Evolutionary conservation across 2,329 filamentous ascomycete species (phyloP), one percentile per base, ranked within the genome.

Genomic region (Venturiaceae sp.): DNA sequence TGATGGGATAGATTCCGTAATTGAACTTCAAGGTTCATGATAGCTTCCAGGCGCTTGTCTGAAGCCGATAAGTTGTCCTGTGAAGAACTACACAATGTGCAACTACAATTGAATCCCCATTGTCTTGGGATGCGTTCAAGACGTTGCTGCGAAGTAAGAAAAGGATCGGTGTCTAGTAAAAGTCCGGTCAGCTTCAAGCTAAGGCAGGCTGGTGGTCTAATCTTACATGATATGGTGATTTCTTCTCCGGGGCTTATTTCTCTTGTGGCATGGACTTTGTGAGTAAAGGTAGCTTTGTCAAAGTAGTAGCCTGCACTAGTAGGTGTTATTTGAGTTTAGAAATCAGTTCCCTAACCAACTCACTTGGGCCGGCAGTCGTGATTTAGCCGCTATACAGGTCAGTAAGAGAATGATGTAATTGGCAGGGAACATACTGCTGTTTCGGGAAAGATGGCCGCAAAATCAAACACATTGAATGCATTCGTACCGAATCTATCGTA

Each of bases 301-400:
- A 73, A 71, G 50, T 71, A 70, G 62, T 72, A 74, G n/a, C 66
- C 68, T 37, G 66, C 69, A 62, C 52, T 53, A 13, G 6, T 23
- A 8, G 14, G 21, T n/a, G 8, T 53, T 37, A 53, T 14, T 37
- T 13, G 36, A 11, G n/a, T 39, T 39, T n/a, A 11, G 11, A 11
- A 11, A 11, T n/a, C 36, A 39, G 36, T n/a, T 39, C 11, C 11
- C 11, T 39, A 11, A 7, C 11, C n/a, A 21, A 53, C 52, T 28
- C 66, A 70, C 62, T 74, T 75, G 26, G 73, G 74, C 19, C 67
- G 67, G 59, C 74, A 75, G 58, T 72, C 73, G 61, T 76, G 74
- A 58, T 76, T 76, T 56, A 76, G 64, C 2, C 72, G 66, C 39
- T 60, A 19, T 28, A 11, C n/a, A 39, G 2, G 36, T 41, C 16